phyloP scores from a whole-genome alignment of 2,329 filamentous ascomycete species.

The Pseudogymnoascus sp. region DNA sequence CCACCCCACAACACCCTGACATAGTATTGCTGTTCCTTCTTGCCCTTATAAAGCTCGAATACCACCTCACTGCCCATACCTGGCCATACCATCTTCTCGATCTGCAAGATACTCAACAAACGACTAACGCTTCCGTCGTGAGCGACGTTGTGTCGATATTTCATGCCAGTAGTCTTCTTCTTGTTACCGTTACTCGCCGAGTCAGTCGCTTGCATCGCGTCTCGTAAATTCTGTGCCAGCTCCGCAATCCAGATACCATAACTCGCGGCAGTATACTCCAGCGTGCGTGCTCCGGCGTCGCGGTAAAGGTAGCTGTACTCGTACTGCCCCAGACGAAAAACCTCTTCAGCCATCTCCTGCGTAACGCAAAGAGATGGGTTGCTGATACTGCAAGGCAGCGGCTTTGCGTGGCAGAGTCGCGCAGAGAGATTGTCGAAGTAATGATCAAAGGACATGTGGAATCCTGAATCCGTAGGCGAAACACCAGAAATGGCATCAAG shows the following conservation, averaged over 20 bases:
- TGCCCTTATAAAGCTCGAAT: neutral
- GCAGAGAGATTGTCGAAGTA: neutral
- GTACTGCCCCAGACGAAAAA: neutral
- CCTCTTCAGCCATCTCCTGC: neutral
- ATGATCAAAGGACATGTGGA: neutral
- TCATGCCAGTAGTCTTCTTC: neutral
- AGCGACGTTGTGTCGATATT: neutral
- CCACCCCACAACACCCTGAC: neutral
- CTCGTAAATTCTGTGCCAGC: neutral
- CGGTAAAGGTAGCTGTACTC: neutral
- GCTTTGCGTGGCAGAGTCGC: neutral
- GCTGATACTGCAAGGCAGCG: neutral
- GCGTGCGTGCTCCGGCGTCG: neutral
- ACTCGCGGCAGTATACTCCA: neutral
- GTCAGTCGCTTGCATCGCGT: neutral
- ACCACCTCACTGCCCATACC: neutral
- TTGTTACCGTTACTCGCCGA: neutral
- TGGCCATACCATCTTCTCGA: neutral
- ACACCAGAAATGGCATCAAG: neutral
- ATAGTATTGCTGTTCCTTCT: neutral
- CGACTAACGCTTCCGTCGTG: neutral
- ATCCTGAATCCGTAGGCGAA: neutral
- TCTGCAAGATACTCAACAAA: neutral
- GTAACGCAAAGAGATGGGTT: neutral
- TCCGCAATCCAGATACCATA: neutral